Evolutionary conservation across 148 eudicot species (phyloP).

Genomic region (Linanthus parryae): DNA sequence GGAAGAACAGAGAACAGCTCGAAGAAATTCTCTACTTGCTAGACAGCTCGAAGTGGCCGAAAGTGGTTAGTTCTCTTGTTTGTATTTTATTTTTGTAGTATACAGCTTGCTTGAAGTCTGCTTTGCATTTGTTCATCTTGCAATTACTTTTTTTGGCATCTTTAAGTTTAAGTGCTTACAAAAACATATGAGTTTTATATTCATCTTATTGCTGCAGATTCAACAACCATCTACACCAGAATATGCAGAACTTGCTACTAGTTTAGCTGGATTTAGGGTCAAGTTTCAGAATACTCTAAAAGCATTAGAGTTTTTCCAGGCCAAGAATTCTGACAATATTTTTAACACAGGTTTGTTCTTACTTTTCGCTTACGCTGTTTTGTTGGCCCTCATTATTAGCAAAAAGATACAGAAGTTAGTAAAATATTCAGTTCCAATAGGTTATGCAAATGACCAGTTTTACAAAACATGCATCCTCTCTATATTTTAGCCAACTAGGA

Average conservation of each 20-base stretch:
- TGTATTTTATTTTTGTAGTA: not conserved
- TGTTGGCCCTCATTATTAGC: no score
- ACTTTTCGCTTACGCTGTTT: not conserved
- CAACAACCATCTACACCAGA: constrained; percentile 45
- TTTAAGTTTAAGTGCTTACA: not conserved
- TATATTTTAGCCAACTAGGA: no score
- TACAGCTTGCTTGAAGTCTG: no score
- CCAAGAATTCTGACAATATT: constrained; percentile 69
- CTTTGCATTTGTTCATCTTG: no score
- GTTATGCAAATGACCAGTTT: no score
- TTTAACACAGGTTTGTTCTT: constrained; percentile 74
- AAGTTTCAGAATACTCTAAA: constrained; percentile 53
- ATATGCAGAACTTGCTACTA: constrained; percentile 57
- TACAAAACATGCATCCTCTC: no score
- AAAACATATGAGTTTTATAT: constrained; percentile 8
- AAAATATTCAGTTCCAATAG: no score
- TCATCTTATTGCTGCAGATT: constrained; percentile 37
- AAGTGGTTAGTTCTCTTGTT: constrained; percentile 31
- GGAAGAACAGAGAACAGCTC: constrained; percentile 92
- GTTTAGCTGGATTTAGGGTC: constrained; percentile 46
- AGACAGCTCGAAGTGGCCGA: constrained; percentile 69
- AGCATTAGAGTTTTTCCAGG: constrained; percentile 52
- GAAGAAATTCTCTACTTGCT: constrained; percentile 79
- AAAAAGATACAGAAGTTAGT: no score
- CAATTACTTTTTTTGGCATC: no score